phyloP scores from a whole-genome alignment of 768 basidiomycete species.

The Trametes coccinea region DNA sequence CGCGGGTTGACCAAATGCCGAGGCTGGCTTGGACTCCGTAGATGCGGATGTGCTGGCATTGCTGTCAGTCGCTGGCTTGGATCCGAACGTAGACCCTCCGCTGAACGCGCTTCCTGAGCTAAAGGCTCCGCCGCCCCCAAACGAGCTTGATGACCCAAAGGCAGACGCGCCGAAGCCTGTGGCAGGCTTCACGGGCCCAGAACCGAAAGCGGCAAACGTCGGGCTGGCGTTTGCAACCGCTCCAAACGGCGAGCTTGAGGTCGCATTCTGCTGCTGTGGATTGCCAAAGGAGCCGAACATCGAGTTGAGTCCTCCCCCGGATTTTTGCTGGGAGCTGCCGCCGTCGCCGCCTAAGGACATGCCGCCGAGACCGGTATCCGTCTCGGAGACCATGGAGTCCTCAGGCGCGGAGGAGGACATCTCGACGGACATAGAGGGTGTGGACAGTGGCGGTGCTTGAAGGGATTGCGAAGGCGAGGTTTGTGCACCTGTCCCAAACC shows the following conservation, averaged over 20 bases:
- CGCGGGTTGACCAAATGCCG: constrained; percentile 30
- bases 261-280: constrained; percentile 5
- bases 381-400: constrained; percentile 26
- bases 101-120: constrained; percentile 2
- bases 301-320: constrained; percentile 13
- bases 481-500: constrained; percentile 8
- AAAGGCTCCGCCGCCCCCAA: constrained; percentile 2
- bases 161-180: constrained; percentile 32
- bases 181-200: constrained; percentile 24
- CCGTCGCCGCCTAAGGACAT: constrained; percentile 29
- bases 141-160: constrained; percentile 9
- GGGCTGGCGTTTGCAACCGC: constrained; percentile 15
- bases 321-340: constrained; percentile 16
- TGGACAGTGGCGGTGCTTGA: constrained; percentile 1
- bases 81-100: constrained; percentile 3
- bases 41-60: not conserved
- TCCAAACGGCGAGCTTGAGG: constrained; percentile 20
- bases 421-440: constrained; percentile 12
- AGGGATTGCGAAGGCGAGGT: not conserved
- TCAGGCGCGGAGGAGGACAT: constrained; percentile 18
- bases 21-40: not conserved
- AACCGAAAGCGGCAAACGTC: constrained; percentile 8
- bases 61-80: not conserved
- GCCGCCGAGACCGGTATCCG: constrained; percentile 27
- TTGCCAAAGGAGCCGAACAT: constrained; percentile 31